These are phyloP conservation scores for Cystofilobasidium ferigula DNA, from an alignment of 768 basidiomycete genomes.

Conservation along the genomic window DNA sequence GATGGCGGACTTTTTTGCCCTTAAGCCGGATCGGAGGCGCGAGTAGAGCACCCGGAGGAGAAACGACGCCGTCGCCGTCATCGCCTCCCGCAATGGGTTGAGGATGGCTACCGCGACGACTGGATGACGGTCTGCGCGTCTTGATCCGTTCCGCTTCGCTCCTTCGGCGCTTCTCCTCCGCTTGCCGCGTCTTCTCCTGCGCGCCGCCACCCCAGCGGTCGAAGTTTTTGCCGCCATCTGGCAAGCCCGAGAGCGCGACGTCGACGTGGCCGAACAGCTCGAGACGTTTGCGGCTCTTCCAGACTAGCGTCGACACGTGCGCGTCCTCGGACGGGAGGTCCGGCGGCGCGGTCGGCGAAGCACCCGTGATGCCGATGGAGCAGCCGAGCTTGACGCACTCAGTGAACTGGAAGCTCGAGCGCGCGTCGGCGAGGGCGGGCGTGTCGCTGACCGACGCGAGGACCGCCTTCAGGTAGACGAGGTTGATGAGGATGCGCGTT, in stretches of 20 bases:
- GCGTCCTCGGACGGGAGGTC: not conserved
- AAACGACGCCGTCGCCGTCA: not conserved
- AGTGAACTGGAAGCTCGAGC: not conserved
- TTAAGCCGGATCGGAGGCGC: slow-evolving; percentile 6
- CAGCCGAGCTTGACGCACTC: not conserved
- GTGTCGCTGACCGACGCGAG: slow-evolving; percentile 1
- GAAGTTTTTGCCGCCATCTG: not conserved
- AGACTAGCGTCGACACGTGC: slow-evolving; percentile 17
- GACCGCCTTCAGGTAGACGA: slow-evolving; percentile 15
- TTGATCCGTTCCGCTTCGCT: not conserved
- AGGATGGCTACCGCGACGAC: not conserved
- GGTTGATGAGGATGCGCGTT: slow-evolving; percentile 7
- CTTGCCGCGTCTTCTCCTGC: slow-evolving; percentile 1
- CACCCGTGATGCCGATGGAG: not conserved
- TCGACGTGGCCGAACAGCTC: slow-evolving; percentile 1
- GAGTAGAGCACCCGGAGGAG: not conserved
- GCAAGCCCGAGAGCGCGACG: slow-evolving; percentile 8
- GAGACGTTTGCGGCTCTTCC: slow-evolving; percentile 19
- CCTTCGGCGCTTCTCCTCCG: not conserved
- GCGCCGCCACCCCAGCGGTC: slow-evolving; percentile 18
- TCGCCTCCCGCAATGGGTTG: not conserved
- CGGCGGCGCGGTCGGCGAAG: not conserved
- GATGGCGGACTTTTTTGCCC: slow-evolving; percentile 14
- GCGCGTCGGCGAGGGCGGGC: not conserved
- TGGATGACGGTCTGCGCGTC: not conserved